A percentile compares a stretch with the other conserved stretches of the same genome.
Conservation (phyloP, 345 rosid species). For the Camelina laxa region DNA sequence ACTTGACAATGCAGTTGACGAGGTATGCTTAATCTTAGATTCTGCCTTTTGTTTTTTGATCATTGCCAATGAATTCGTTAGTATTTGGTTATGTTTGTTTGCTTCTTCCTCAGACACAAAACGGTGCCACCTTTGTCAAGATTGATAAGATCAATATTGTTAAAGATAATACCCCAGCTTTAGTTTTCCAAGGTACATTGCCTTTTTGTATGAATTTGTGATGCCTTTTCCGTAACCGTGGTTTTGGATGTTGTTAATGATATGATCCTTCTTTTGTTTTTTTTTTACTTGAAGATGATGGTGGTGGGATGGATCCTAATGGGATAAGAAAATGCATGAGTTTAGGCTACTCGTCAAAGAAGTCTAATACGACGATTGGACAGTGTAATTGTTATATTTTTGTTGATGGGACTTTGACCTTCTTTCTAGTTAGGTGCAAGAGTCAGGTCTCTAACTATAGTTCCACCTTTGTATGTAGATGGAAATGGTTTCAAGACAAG, state of each 20-base stretch:
- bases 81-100: slow-evolving; percentile 30
- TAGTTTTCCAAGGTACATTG: slow-evolving; percentile 70
- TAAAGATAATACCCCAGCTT: slow-evolving; percentile 86
- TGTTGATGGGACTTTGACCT: slow-evolving; percentile 14
- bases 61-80: slow-evolving; percentile 1
- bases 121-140: slow-evolving; percentile 87
- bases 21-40: slow-evolving; percentile 53
- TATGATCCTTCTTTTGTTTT: background rate
- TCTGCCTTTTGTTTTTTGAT: background rate
- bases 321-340: slow-evolving; percentile 90
- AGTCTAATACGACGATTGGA: slow-evolving; percentile 84
- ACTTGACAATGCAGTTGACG: slow-evolving; percentile 94
- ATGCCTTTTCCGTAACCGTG: background rate
- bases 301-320: slow-evolving; percentile 92
- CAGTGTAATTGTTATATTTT: slow-evolving; percentile 60
- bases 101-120: slow-evolving; percentile 57
- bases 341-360: slow-evolving; percentile 97
- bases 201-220: background rate
- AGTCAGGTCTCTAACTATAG: slow-evolving; percentile 9
- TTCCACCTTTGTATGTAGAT: slow-evolving; percentile 51
- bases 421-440: slow-evolving; percentile 16
- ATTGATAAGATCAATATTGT: slow-evolving; percentile 72
- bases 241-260: slow-evolving; percentile 5
- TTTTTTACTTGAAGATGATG: slow-evolving; percentile 68
- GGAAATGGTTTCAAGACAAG: slow-evolving; percentile 99